Evolutionary conservation across 2,329 filamentous ascomycete genomes (phyloP), one percentile per base, ranked within the genome.

Genomic region (Pyrenophora seminiperda): DNA sequence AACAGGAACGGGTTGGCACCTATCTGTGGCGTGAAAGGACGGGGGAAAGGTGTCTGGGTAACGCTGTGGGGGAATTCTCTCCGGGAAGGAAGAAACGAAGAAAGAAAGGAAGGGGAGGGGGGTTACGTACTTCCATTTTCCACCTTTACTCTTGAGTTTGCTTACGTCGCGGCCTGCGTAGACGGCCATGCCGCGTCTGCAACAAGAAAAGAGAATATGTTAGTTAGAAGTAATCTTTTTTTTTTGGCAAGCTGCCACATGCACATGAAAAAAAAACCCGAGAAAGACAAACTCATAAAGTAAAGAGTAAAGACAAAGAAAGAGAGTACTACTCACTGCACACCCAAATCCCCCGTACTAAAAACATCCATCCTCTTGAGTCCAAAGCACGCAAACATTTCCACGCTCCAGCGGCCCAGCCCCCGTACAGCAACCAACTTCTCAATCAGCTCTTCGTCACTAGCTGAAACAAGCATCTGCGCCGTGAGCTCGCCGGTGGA

Each of bases 321-420:
- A 15, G 29, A 31, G 24, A n/a, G 18, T 3, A 41, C 7, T 11
- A 79, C 81, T 73, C 70, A 83, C 82, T 97, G 94, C 37, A 99
- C 90, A 4, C 94, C 94, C 54, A 99, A 75, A 75, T 99, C 93
- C 1, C 94, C 93, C 1, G 90, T 87, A 17, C 88, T 91, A 71
- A 97, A 96, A 17, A 99, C 90, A 75, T 99, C 93, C 81, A 91
- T 88, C 10, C 92, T 81, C 80, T 97, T 97, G 32, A 99, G 78
- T n/a, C 85, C 89, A 74, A 99, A 97, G 73, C 89, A 91, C 41
- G 92, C 90, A 78, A 99, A 99, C 94, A 99, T 68, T 41, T 68
- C 92, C 11, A 96, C 91, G 39, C 87, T 92, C 94, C 94, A 97
- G 45, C 81, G 82, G 0, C 94, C 94, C 41, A 97, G 76, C 0